Evolutionary conservation across 164 flowering plant genomes (phyloP).

Genomic region (Vitis rupestris): DNA sequence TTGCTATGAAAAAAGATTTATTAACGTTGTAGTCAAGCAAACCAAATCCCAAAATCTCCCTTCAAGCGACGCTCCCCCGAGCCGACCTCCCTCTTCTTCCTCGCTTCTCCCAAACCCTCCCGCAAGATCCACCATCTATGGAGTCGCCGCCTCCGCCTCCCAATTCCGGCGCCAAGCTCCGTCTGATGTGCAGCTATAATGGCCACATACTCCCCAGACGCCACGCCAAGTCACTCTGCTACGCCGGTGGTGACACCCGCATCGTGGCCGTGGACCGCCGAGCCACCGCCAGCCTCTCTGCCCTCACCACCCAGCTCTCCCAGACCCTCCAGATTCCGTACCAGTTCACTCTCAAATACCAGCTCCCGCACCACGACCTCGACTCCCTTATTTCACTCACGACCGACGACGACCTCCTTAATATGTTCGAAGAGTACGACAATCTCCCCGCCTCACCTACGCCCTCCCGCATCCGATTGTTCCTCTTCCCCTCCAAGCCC

Average conservation of each 20-base stretch:
- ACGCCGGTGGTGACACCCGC: conserved; percentile 50
- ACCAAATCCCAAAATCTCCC: background rate
- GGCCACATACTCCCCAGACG: conserved; percentile 42
- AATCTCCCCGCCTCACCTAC: conserved; percentile 15
- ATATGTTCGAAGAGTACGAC: conserved; percentile 40
- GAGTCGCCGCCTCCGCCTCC: conserved; percentile 9
- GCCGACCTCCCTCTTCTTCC: background rate
- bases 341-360: conserved; percentile 42
- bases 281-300: conserved; percentile 16
- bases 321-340: conserved; percentile 15
- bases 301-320: conserved; percentile 30
- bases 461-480: conserved; percentile 35
- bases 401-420: conserved; percentile 36
- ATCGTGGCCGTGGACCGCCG: conserved; percentile 31
- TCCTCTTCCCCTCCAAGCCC: conserved; percentile 26
- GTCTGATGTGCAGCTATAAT: conserved; percentile 52
- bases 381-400: conserved; percentile 41
- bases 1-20: no score
- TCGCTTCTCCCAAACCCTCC: background rate
- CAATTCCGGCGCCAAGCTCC: conserved; percentile 25
- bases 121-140: conserved; percentile 5
- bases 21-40: no score
- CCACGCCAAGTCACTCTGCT: conserved; percentile 35
- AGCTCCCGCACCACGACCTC: conserved; percentile 44
- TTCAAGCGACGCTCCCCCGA: background rate